Evolutionary conservation across 352 stramenopile species (phyloP), one percentile per base, ranked within the genome.

Genomic region (Pythium pyrilobum): DNA sequence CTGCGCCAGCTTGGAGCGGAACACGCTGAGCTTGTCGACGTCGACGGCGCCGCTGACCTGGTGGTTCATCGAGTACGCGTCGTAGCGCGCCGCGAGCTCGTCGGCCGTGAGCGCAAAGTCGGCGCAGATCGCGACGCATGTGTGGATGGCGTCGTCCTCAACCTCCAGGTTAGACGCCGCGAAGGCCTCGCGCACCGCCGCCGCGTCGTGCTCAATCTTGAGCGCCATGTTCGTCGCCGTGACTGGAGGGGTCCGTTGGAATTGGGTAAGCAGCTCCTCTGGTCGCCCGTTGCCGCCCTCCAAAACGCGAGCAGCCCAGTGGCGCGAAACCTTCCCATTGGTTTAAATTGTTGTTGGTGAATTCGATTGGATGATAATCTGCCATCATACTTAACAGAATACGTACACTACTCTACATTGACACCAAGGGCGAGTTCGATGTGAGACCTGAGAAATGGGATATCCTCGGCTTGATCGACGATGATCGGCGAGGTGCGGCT

Each of bases 31-130:
- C 37, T 76, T 73, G 37, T 89, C 79, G 20, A 67, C 52, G 42
- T 77, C 69, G 2, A 79, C 78, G 8, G 74, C 59, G 24, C 78
- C 79, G 10, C 60, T 66, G 16, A 93, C 62, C 43, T 91, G 76
- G 60, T 91, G 49, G 67, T 94, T 94, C 77, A 92, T 91, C 41
- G 81, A 89, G 67, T 88, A 92, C 4, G 81, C 79, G 52, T 94
- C 83, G 77, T 83, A 94, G 41, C 88, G 77, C 52, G 79, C 79
- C 29, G 76, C 80, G 50, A 94, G 72, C 45, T 87, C 77, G 44
- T 89, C 79, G 33, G 77, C 79, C n/a, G 74, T 80, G 64, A 94
- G 57, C n/a, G 52, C 51, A 62, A 92, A 91, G 62, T 94, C 83
- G 21, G 65, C 58, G 53, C 83, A 92, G 34, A 94, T 77, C 9